Evolutionary conservation across 345 rosid species (phyloP).

Genomic region (Rhodamnia argentea): DNA sequence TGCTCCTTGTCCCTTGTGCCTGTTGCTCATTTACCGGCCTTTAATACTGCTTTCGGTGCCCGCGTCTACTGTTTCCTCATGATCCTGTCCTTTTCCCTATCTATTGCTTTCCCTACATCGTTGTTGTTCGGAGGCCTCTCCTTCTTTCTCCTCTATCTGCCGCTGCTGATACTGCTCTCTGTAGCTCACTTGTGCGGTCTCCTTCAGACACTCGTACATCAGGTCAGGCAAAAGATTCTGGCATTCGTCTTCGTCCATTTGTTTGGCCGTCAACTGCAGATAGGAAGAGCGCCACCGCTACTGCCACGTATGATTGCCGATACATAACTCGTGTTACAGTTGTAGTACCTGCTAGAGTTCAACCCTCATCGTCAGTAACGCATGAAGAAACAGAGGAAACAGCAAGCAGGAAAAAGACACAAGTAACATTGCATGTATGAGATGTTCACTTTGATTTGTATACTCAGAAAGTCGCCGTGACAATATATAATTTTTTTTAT

Average conservation of each 20-base stretch:
- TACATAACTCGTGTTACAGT: not conserved
- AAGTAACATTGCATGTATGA: not conserved
- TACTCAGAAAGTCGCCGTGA: accelerated
- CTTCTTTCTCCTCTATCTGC: not conserved
- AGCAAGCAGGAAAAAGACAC: not conserved
- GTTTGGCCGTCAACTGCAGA: not conserved
- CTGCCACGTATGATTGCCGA: not conserved
- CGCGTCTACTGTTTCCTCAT: accelerated
- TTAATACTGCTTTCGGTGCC: not conserved
- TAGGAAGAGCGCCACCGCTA: not conserved
- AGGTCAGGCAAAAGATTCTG: not conserved
- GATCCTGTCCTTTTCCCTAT: not conserved
- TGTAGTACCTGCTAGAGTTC: not conserved
- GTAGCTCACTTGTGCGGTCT: not conserved
- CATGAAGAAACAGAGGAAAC: not conserved
- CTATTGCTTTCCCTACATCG: not conserved
- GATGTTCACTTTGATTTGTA: not conserved
- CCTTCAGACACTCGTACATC: not conserved
- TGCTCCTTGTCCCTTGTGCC: not conserved
- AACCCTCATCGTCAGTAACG: no score
- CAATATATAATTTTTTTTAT: not conserved
- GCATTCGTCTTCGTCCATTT: not conserved
- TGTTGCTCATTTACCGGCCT: not conserved
- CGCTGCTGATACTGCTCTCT: not conserved
- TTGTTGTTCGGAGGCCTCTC: not conserved